A percentile compares a stretch with the other conserved stretches of the same genome.
Conservation (phyloP, 192 early-diverging fungal species). For the Entomortierella chlamydospora region DNA sequence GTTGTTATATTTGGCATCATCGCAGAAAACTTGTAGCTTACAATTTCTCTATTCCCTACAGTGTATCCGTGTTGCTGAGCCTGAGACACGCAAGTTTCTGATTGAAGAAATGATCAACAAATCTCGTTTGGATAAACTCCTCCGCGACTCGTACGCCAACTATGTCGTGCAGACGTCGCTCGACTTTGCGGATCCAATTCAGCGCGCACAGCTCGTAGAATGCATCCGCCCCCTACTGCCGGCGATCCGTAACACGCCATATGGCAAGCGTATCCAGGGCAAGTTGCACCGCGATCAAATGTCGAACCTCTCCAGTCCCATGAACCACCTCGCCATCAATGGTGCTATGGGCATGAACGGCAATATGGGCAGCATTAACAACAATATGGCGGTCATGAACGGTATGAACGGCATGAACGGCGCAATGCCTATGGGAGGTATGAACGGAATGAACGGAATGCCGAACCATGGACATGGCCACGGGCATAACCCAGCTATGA, state of each 20-base stretch:
- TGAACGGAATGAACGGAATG: conserved; percentile 25
- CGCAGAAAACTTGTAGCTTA: too few species aligned
- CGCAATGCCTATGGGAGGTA: conserved; percentile 19
- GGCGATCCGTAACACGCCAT: conserved; percentile 86
- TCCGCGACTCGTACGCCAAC: conserved; percentile 90
- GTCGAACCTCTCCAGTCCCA: conserved; percentile 34
- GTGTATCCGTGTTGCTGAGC: conserved; percentile 86
- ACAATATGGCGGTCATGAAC: conserved; percentile 34
- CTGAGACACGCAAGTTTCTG: conserved; percentile 72
- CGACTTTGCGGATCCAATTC: conserved; percentile 80
- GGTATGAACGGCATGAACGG: conserved; percentile 35
- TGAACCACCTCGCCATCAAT: conserved; percentile 41
- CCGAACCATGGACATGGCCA: conserved; percentile 15
- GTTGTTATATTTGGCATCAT: too few species aligned
- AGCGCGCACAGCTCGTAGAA: conserved; percentile 79
- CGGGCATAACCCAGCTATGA: conserved; percentile 10
- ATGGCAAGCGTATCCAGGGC: conserved; percentile 88
- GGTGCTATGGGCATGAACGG: conserved; percentile 34
- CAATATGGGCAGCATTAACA: conserved; percentile 45
- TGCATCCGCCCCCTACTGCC: conserved; percentile 84
- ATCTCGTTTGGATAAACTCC: conserved; percentile 78
- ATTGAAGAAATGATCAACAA: conserved; percentile 83
- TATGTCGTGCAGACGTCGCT: conserved; percentile 93
- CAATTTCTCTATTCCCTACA: conserved; percentile 35
- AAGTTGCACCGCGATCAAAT: conserved; percentile 77